These are phyloP conservation scores for Centrapalus pauciflorus DNA, from an alignment of 129 eudicot genomes.

Conservation along the genomic window DNA sequence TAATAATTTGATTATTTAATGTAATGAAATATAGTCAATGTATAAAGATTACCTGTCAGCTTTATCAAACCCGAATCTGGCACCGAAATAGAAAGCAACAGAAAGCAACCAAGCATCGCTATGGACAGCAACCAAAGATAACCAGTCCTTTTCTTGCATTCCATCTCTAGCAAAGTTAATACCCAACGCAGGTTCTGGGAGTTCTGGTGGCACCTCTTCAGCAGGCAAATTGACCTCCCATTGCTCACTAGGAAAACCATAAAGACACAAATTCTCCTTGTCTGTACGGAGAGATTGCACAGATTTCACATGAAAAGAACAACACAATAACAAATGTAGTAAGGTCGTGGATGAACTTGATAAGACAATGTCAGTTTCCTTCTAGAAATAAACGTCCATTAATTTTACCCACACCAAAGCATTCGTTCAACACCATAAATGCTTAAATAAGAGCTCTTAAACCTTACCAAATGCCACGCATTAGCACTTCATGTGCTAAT, in stretches of 20 bases:
- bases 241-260: conserved; percentile 81
- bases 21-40: not conserved
- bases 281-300: conserved; percentile 34
- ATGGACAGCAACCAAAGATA: conserved; percentile 80
- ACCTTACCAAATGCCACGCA: not conserved
- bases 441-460: too few species aligned
- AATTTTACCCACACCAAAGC: not conserved
- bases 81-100: conserved; percentile 84
- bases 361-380: not conserved
- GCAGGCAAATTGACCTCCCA: conserved; percentile 96
- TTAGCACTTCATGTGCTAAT: not conserved
- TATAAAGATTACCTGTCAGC: conserved; percentile 58
- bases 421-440: not conserved
- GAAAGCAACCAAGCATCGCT: conserved; percentile 90
- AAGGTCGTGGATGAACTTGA: not conserved
- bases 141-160: conserved; percentile 88
- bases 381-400: not conserved
- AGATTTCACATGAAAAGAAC: not conserved
- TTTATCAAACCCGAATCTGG: conserved; percentile 81
- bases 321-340: not conserved
- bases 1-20: not conserved
- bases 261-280: conserved; percentile 77
- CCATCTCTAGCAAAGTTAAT: conserved; percentile 90
- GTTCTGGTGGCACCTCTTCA: conserved; percentile 83
- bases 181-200: conserved; percentile 90